Base-by-base conservation (phyloP, 2,329 filamentous ascomycete species). In the Stachybotrys elegans region DNA sequence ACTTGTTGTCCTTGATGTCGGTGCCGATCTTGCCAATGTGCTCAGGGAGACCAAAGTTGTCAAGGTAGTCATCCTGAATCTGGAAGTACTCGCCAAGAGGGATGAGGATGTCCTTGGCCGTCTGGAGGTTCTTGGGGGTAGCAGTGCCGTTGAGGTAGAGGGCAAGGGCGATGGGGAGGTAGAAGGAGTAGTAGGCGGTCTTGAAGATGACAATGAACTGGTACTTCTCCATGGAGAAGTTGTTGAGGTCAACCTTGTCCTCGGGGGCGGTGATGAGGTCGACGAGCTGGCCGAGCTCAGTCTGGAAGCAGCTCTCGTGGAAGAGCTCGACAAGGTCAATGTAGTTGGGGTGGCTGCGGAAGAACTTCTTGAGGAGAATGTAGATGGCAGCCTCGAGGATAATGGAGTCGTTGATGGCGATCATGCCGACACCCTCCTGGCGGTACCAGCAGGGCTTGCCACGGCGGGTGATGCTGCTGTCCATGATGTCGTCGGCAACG, bases 1-100 rank as follows among this genome's bases (percentile, higher is more conserved):
- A 98, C 79, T 98, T 98, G 81, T 98, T 98, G 73, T 98, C 93
- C 77, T 91, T 84, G 68, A 98, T 98, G 62, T 98, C 93, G 48
- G 93, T 98, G 54, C 93, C 93, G 53, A 97, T 95, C 81, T 98
- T 98, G 68, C 93, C 93, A 64, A 98, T 93, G 60, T 90, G 81
- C 59, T 89, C 82, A 31, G 93, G 90, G 57, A 92, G 84, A 57
- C 92, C 93, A 62, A 93, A 98, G 72, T 94, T 95, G 76, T 98
- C 93, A 43, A 98, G 87, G 73, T 93, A 98, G 75, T 98, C 93
- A 67, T 98, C 93, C 71, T 98, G 93, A 52, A 95, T 81, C 72
- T 98, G 93, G 80, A 98, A 98, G 77, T 98, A 98, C 73, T 97
- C 91, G 61, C 93, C 93, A 66, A 97, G 87, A 19, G 92, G 91